These are phyloP conservation scores for Cadophora sp. DNA, from an alignment of 2,329 filamentous ascomycete genomes.

Conservation along the genomic window DNA sequence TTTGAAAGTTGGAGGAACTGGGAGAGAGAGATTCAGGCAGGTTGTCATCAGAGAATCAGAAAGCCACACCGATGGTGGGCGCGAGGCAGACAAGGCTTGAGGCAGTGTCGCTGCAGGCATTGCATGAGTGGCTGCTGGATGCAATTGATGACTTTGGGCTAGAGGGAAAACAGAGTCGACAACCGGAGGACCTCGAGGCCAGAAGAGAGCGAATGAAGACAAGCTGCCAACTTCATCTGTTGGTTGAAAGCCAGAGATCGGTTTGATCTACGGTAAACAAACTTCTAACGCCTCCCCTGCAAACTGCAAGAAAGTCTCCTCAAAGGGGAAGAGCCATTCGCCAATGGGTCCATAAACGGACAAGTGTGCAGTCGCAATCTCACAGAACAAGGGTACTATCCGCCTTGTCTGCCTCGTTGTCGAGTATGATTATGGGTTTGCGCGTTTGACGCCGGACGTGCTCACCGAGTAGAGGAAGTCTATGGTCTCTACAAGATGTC, in stretches of 20 bases:
- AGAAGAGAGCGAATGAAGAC: background rate
- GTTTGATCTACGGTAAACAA: conserved; percentile 7
- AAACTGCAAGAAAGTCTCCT: conserved; percentile 13
- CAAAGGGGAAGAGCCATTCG: background rate
- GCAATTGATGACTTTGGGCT: background rate
- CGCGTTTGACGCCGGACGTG: background rate
- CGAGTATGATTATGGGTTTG: background rate
- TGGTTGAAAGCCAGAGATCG: background rate
- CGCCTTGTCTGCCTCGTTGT: background rate
- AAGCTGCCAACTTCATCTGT: background rate
- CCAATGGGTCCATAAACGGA: background rate
- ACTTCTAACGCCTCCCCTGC: background rate
- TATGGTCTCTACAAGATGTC: background rate
- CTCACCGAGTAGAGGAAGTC: background rate
- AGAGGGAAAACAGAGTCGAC: background rate
- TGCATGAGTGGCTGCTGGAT: conserved; percentile 5
- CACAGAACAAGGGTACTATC: background rate
- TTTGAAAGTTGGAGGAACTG: background rate
- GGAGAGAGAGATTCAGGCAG: background rate
- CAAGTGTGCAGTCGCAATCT: conserved; percentile 1
- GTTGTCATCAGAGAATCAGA: background rate
- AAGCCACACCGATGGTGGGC: conserved; percentile 2
- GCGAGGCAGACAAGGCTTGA: conserved; percentile 7
- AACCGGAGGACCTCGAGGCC: background rate
- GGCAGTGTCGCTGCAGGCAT: background rate